Evolutionary conservation across 495 filamentous ascomycete species (phyloP).

Genomic region (Cudoniella acicularis): DNA sequence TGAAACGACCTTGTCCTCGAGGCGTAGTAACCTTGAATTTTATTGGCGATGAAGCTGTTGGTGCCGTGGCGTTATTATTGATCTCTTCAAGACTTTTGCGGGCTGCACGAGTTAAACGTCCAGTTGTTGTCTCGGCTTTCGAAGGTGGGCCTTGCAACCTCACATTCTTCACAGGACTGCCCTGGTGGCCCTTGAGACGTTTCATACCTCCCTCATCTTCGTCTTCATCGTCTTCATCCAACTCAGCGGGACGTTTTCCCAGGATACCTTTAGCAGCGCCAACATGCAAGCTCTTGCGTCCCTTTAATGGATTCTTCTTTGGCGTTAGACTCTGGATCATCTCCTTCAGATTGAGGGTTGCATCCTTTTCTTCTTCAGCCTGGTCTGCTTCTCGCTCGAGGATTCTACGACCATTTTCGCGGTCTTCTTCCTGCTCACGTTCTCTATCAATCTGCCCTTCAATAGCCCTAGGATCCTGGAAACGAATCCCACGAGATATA

Average conservation of each 20-base stretch:
- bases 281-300: slow-evolving; percentile 72
- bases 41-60: slow-evolving; percentile 42
- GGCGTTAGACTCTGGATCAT: slow-evolving; percentile 76
- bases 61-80: slow-evolving; percentile 29
- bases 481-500: slow-evolving; percentile 38
- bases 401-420: slow-evolving; percentile 55
- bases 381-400: slow-evolving; percentile 45
- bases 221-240: slow-evolving; percentile 67
- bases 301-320: slow-evolving; percentile 64
- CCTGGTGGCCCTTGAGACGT: slow-evolving; percentile 63
- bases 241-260: slow-evolving; percentile 69
- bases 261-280: slow-evolving; percentile 71
- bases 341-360: slow-evolving; percentile 62
- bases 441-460: slow-evolving; percentile 68
- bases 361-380: slow-evolving; percentile 50
- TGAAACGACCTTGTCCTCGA: slow-evolving; percentile 46
- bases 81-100: slow-evolving; percentile 36
- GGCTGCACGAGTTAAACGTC: slow-evolving; percentile 53
- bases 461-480: slow-evolving; percentile 63
- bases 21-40: slow-evolving; percentile 43
- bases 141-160: slow-evolving; percentile 61
- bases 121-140: slow-evolving; percentile 56
- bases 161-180: slow-evolving; percentile 75
- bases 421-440: slow-evolving; percentile 57
- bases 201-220: slow-evolving; percentile 61